Evolutionary conservation across 306 rosid species (phyloP).

Genomic region (Alnus glutinosa): DNA sequence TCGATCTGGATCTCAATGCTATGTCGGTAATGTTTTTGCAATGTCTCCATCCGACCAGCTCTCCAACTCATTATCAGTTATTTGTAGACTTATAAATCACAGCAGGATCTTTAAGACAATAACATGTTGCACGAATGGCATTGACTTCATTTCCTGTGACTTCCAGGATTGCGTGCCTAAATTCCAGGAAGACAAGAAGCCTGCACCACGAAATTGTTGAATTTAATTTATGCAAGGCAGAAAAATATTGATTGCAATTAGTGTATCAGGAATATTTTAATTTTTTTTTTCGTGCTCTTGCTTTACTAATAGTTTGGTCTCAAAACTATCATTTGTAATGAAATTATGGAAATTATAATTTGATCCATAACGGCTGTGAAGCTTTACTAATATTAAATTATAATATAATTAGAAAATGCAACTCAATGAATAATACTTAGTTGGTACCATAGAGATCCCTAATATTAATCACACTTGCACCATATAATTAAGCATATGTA

Average conservation of each 20-base stretch:
- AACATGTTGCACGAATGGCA: not conserved
- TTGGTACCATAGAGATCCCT: no score
- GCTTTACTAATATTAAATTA: no score
- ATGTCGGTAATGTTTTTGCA: slow-evolving; percentile 11
- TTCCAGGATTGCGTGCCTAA: not conserved
- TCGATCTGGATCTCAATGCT: slow-evolving; percentile 25
- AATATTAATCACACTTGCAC: no score
- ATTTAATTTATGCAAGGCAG: not conserved
- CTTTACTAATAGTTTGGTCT: no score
- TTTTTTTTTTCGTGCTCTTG: no score
- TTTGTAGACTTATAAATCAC: not conserved
- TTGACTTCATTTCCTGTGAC: not conserved
- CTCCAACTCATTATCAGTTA: not conserved
- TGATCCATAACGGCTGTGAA: no score
- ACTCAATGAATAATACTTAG: no score
- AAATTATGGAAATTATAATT: no score
- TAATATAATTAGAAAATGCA: no score
- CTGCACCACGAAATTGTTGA: not conserved
- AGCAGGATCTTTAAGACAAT: not conserved
- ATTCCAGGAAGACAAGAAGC: not conserved
- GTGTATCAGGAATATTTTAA: no score
- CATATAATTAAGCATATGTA: no score
- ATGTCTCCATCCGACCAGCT: not conserved
- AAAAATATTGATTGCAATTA: not conserved
- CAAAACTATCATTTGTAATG: no score